A percentile compares a stretch with the other conserved stretches of the same genome.
These are phyloP conservation scores for Colletotrichum zoysiae DNA, from an alignment of 2,329 filamentous ascomycete genomes.

Conservation along the genomic window DNA sequence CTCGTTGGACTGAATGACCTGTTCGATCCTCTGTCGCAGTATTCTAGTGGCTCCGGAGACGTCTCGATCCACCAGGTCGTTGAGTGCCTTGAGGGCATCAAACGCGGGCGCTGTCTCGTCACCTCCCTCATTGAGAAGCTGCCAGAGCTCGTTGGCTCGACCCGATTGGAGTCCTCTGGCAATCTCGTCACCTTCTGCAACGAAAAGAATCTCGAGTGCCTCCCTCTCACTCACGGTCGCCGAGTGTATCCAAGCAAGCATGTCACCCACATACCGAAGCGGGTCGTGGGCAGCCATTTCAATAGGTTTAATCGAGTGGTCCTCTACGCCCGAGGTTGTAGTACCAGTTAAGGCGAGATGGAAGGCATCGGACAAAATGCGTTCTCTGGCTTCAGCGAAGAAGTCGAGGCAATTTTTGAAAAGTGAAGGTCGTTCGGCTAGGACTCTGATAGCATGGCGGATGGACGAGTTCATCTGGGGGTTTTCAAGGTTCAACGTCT, in stretches of 20 bases:
- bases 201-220: constrained; percentile 90
- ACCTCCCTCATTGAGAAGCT: constrained; percentile 70
- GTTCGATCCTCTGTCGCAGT: constrained; percentile 90
- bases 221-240: constrained; percentile 94
- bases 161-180: constrained; percentile 84
- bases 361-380: constrained; percentile 89
- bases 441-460: constrained; percentile 83
- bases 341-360: constrained; percentile 87
- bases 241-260: constrained; percentile 97
- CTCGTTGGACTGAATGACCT: constrained; percentile 92
- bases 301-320: constrained; percentile 84
- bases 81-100: constrained; percentile 84
- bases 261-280: constrained; percentile 92
- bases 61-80: constrained; percentile 88
- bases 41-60: constrained; percentile 83
- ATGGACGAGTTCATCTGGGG: constrained; percentile 91
- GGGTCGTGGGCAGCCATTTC: constrained; percentile 94
- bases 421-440: constrained; percentile 88
- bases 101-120: constrained; percentile 70
- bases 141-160: constrained; percentile 87
- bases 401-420: constrained; percentile 95
- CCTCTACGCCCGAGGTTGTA: constrained; percentile 67
- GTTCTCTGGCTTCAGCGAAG: constrained; percentile 90
- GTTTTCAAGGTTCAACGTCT: constrained; percentile 91
- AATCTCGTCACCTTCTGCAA: constrained; percentile 90